A percentile compares a stretch with the other conserved stretches of the same genome.
Evolutionary conservation across 306 rosid genomes (phyloP).

Genomic region (Cajanus cajan): DNA sequence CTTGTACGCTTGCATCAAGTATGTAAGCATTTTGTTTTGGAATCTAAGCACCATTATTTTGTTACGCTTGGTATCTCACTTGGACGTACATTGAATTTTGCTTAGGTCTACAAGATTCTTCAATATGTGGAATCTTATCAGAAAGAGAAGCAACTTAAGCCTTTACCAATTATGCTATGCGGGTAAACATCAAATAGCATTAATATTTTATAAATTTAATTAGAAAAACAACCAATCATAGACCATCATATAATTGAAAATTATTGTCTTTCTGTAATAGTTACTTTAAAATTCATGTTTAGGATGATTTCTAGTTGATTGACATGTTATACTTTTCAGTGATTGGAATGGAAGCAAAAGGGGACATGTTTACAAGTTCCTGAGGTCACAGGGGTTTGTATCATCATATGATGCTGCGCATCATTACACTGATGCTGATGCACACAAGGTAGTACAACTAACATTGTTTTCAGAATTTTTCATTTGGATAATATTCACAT

Average conservation of each 20-base stretch:
- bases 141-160: slow-evolving; percentile 67
- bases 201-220: background rate
- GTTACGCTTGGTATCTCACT: background rate
- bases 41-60: background rate
- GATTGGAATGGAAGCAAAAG: slow-evolving; percentile 97
- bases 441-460: slow-evolving; percentile 61
- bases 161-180: slow-evolving; percentile 77
- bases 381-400: slow-evolving; percentile 81
- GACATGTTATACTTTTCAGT: slow-evolving; percentile 34
- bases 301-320: background rate
- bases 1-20: slow-evolving; percentile 53
- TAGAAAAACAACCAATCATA: background rate
- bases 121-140: slow-evolving; percentile 77
- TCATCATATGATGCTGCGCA: slow-evolving; percentile 94
- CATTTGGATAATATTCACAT: background rate
- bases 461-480: slow-evolving; percentile 1
- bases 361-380: slow-evolving; percentile 84
- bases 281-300: background rate
- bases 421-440: slow-evolving; percentile 83
- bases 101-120: slow-evolving; percentile 79
- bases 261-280: background rate
- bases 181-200: slow-evolving; percentile 52
- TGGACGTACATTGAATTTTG: slow-evolving; percentile 5
- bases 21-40: slow-evolving; percentile 4
- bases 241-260: background rate